Conservation (phyloP, 164 flowering plant species). For the Euptelea pleiosperma region DNA sequence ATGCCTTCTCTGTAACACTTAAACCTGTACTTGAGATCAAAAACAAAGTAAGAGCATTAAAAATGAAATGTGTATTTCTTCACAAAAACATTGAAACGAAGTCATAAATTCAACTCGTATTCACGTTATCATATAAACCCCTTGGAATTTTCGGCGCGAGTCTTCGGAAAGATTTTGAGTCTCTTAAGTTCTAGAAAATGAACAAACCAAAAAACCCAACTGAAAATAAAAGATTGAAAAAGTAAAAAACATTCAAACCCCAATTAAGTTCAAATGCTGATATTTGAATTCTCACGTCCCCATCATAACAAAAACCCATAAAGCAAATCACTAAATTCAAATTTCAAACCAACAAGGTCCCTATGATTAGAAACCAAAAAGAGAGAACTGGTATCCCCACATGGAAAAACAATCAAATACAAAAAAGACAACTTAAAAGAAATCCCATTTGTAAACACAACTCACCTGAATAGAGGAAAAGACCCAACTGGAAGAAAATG, state of each 20-base stretch:
- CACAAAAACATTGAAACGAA: too few relatives aligned
- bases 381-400: not conserved
- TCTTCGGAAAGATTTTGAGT: too few relatives aligned
- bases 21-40: constrained; percentile 32
- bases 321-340: not conserved
- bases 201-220: not conserved
- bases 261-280: not conserved
- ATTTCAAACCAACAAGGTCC: not conserved
- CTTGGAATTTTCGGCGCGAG: too few relatives aligned
- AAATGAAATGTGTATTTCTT: too few relatives aligned
- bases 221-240: not conserved
- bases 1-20: constrained; percentile 32
- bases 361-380: constrained; percentile 1
- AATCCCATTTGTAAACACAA: not conserved
- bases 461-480: constrained; percentile 49
- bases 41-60: constrained; percentile 8
- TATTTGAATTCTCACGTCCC: not conserved
- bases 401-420: not conserved
- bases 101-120: too few relatives aligned
- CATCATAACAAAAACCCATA: not conserved
- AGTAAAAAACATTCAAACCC: not conserved
- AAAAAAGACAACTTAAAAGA: not conserved
- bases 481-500: constrained; percentile 25
- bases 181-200: not conserved
- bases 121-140: too few relatives aligned